A percentile compares a stretch with the other conserved stretches of the same genome.
These are phyloP conservation scores for Cladophialophora carrionii DNA, from an alignment of 2,329 filamentous ascomycete species.

Conservation along the genomic window DNA sequence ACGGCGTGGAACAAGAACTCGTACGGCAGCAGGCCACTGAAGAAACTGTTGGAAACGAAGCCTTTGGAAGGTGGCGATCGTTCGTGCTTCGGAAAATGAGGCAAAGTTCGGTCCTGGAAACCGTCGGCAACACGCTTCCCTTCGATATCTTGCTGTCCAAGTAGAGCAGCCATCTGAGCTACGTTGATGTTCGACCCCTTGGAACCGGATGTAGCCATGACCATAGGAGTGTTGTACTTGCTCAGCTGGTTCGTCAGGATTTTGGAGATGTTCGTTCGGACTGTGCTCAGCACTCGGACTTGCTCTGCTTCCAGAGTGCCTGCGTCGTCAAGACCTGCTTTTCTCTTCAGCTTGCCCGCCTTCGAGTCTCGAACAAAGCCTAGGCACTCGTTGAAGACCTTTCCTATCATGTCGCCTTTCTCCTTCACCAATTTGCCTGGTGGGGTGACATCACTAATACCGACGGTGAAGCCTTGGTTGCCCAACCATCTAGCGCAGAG, in stretches of 20 bases:
- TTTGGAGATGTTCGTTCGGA: conserved; percentile 86
- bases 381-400: conserved; percentile 74
- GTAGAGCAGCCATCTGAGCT: conserved; percentile 96
- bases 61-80: conserved; percentile 93
- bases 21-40: conserved; percentile 82
- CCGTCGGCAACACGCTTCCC: conserved; percentile 91
- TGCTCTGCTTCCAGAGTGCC: conserved; percentile 68
- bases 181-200: conserved; percentile 98
- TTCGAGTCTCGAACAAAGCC: conserved; percentile 69
- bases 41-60: conserved; percentile 97
- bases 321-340: conserved; percentile 78
- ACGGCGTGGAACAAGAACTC: conserved; percentile 99
- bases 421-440: conserved; percentile 68
- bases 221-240: conserved; percentile 85
- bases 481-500: conserved; percentile 85
- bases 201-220: conserved; percentile 97
- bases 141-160: conserved; percentile 97
- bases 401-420: conserved; percentile 72
- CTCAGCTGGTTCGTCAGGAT: conserved; percentile 89
- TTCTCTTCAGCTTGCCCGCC: conserved; percentile 77
- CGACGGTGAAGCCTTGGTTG: conserved; percentile 93
- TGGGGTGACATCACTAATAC: conserved; percentile 91
- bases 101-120: conserved; percentile 91
- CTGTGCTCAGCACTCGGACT: conserved; percentile 93
- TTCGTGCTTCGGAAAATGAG: conserved; percentile 92